Base-by-base conservation (phyloP, 495 filamentous ascomycete genomes). In the Neurospora terricola region DNA sequence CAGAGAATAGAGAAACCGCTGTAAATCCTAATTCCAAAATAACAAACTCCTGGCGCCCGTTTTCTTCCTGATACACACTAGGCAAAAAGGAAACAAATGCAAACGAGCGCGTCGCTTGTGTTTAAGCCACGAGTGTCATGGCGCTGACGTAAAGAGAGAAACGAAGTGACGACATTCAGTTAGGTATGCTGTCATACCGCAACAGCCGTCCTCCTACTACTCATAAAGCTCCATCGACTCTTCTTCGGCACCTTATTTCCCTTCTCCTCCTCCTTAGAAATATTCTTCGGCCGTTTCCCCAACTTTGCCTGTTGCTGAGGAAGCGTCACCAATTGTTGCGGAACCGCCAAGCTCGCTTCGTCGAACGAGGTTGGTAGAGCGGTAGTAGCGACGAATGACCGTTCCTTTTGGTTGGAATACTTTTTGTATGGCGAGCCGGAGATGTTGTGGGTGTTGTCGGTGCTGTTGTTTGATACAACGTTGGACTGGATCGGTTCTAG, bases 201-300 rank as follows among this genome's bases (percentile, higher is more conserved):
- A 5, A 78, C 73, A 0, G 72, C 76, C 7, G 79, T 34, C 36
- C 70, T 76, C 69, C 75, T 75, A 38, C 72, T 75, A 38, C 75
- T 73, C 71, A 74, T 40, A 27, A 78, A 69, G 39, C 77, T 78
- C 77, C 77, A 80, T 21, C 77, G 72, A 38, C 70, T 78, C 75
- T 73, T 79, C 72, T 77, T 80, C 1, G 62, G 69, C 59, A 72
- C 62, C 45, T 78, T 78, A 4, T 3, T 45, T 45, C 18, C 18
- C 43, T 9, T 48, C n/a, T 45, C 48, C 37, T 45, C 38, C 38
- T 38, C 36, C 12, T 59, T 36, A 6, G 76, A 39, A 11, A 11
- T 40, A 5, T 11, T 69, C 72, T 81, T 80, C 70, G 71, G 75
- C 38, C 78, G 77, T 75, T 80, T 81, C 45, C 73, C 68, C 38